Base-by-base conservation (phyloP, 192 early-diverging fungal genomes). In the Jimgerdemannia lactiflua region DNA sequence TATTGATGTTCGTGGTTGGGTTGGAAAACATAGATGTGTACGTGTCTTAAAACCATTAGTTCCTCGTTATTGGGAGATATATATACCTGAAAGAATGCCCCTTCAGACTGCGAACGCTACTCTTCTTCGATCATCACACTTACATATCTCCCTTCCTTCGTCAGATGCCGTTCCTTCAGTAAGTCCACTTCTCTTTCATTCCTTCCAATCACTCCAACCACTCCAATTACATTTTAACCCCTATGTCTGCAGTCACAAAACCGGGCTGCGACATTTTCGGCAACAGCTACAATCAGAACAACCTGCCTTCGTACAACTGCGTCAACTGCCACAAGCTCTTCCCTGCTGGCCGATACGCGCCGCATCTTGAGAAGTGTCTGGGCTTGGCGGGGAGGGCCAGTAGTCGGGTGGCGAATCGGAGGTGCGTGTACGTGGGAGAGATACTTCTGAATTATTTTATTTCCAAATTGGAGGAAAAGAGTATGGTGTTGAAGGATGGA, bases 331-430 rank as follows among this genome's bases (percentile, higher is more conserved):
- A 91, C 73, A 85, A 86, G 42, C 82, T 83, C 43, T 95, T 89
- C 78, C 92, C 96, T 39, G 92, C 93, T n/a, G 85, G 89, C 49
- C 88, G 96, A 76, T 97, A 95, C 79, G 96, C 96, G 4, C 89
- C 95, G 42, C 96, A 97, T 78, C 86, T 97, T 64, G 95, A 96
- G 85, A 97, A 96, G 75, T 97, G 96, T 85, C 84, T 97, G 72
- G 96, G 96, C 7, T 80, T 97, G 43, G 89, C 92, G 10, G 89
- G 93, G 9, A 79, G 92, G 75, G 75, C 79, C 11, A 87, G 86
- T 39, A 89, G 85, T 74, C 80, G 89, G 64, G 85, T 87, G 39
- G 88, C 89, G 4, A 91, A 80, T 75, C 74, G 89, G 68, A 85
- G 85, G 86, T 86, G 67, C 17, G 19, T 3, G 2, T 42, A 0